Base-by-base conservation (phyloP, 2,329 filamentous ascomycete species). In the Arthrobotrys iridis region DNA sequence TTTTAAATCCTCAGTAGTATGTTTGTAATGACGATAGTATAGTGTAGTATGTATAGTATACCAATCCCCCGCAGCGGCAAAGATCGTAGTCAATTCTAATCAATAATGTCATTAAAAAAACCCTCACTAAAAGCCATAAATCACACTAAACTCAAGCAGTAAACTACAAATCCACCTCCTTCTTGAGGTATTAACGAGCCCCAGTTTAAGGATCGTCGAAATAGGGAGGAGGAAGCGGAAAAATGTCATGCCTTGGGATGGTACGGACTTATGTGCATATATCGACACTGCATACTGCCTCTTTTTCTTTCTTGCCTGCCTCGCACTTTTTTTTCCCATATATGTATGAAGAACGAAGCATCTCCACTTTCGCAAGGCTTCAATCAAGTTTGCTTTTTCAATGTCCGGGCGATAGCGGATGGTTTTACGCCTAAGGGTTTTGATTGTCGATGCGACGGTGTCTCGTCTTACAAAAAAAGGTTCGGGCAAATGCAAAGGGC, bases 351-450 rank as follows among this genome's bases (percentile, higher is more conserved):
- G 30, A 33, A n/a, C n/a, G n/a, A n/a, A n/a, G 30, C 11, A 33
- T 33, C 30, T 33, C 30, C 30, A 33, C 30, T 33, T 33, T 8
- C 30, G 30, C 2, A 8, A 11, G 26, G 43, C 43, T 30, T 33
- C 24, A 50, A n/a, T n/a, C n/a, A n/a, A n/a, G n/a, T n/a, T 33
- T 5, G 28, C 13, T 15, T 30, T 26, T 48, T 18, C 22, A n/a
- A 15, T 2, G 15, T 37, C 64, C 65, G 65, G 35, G 55, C 52
- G 65, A 68, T 45, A 33, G 43, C 65, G 65, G 65, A 68, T 30
- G 55, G 2, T 62, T 33, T 37, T 41, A 33, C 60, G 24, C 24
- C 28, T 48, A 24, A 15, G 43, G 43, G 26, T 7, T 8, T 33
- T 6, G 13, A 22, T 11, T 26, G 26, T 50, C 46, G 46, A n/a